Evolutionary conservation across 768 basidiomycete genomes (phyloP).

Genomic region (Coprinellus micaceus): DNA sequence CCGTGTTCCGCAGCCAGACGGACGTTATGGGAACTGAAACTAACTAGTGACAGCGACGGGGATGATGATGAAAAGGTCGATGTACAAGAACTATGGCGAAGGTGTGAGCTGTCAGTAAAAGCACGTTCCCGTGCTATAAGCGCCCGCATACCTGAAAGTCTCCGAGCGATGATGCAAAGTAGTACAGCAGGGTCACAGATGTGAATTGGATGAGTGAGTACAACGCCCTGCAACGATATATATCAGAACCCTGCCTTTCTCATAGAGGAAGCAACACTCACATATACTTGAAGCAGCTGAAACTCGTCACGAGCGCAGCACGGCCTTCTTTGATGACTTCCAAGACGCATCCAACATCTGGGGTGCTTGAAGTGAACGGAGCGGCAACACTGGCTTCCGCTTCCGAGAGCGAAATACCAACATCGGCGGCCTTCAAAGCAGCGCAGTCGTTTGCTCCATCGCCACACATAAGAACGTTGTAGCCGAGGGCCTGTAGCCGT

Average conservation of each 20-base stretch:
- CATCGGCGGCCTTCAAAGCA: constrained; percentile 96
- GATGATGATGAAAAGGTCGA: constrained; percentile 97
- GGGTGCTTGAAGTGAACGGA: constrained; percentile 90
- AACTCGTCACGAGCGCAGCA: constrained; percentile 94
- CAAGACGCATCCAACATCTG: constrained; percentile 93
- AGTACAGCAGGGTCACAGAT: constrained; percentile 93
- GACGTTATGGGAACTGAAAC: constrained; percentile 24
- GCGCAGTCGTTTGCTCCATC: constrained; percentile 99
- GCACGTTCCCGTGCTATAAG: not conserved
- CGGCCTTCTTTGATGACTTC: constrained; percentile 97
- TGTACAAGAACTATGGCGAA: constrained; percentile 80
- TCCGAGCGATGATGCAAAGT: constrained; percentile 92
- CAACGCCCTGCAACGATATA: constrained; percentile 65
- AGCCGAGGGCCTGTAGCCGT: constrained; percentile 86
- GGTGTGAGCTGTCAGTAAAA: constrained; percentile 11
- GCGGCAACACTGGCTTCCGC: constrained; percentile 98
- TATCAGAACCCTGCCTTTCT: constrained; percentile 1
- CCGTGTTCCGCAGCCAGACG: not conserved
- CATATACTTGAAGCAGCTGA: constrained; percentile 99
- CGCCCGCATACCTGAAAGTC: constrained; percentile 78
- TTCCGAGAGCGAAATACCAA: constrained; percentile 93
- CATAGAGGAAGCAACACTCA: constrained; percentile 37
- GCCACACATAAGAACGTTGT: constrained; percentile 97
- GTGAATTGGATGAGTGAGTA: constrained; percentile 99
- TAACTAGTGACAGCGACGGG: constrained; percentile 94